Percentiles rank a stretch among this genome's conserved stretches.
Evolutionary conservation across 768 basidiomycete genomes (phyloP).

Genomic region (Lentinula sp.): DNA sequence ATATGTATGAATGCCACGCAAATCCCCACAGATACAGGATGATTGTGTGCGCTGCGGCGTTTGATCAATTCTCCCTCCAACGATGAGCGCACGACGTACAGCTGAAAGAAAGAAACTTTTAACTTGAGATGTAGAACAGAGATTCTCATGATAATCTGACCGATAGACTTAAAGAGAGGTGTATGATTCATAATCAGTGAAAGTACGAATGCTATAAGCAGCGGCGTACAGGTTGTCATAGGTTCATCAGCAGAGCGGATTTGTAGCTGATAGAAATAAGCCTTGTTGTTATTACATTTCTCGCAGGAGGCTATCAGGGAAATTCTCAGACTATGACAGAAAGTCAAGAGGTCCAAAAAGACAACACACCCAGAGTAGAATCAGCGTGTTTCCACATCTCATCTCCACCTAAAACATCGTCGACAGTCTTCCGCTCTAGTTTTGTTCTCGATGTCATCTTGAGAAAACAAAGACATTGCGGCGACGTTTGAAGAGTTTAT

Average conservation of each 20-base stretch:
- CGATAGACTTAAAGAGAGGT: not conserved
- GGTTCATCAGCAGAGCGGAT: conserved; percentile 92
- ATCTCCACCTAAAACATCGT: conserved; percentile 93
- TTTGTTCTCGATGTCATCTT: conserved; percentile 90
- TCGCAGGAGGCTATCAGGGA: conserved; percentile 41
- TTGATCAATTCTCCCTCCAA: conserved; percentile 3
- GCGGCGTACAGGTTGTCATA: conserved; percentile 64
- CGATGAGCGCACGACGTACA: conserved; percentile 3
- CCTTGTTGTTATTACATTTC: conserved; percentile 80
- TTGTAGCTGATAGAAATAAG: conserved; percentile 95
- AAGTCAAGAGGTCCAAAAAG: not conserved
- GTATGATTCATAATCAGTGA: not conserved
- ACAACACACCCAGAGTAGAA: conserved; percentile 35
- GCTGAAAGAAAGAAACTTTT: not conserved
- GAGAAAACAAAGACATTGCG: not conserved
- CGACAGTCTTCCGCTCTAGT: conserved; percentile 84
- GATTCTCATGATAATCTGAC: not conserved
- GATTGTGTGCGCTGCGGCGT: too few species aligned
- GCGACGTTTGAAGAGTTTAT: not conserved
- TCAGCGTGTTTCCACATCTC: conserved; percentile 95
- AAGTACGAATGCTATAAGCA: not conserved
- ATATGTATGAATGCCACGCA: not conserved
- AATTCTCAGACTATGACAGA: not conserved
- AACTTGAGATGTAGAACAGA: not conserved
- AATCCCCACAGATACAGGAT: too few species aligned